Evolutionary conservation across 306 rosid genomes (phyloP).

Genomic region (Cucurbita moschata): DNA sequence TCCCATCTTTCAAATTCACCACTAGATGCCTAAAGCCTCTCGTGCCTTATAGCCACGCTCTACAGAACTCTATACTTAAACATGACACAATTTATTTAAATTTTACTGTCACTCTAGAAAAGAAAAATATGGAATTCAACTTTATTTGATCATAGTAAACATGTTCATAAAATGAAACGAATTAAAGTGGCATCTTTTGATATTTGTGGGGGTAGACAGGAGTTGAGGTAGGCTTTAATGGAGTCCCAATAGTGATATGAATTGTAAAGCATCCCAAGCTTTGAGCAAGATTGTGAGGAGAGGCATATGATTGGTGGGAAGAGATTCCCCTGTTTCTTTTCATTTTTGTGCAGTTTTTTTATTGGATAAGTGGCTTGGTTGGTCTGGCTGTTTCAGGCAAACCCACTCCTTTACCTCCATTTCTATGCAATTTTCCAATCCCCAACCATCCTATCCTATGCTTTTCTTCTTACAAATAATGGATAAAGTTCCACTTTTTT

Average conservation of each 20-base stretch:
- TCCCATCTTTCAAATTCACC: neutral
- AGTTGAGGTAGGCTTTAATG: neutral
- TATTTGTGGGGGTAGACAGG: neutral
- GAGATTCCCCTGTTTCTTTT: neutral
- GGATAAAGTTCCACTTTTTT: neutral
- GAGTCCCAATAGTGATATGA: neutral
- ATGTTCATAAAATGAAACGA: neutral
- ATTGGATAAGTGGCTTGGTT: neutral
- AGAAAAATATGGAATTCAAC: too few species aligned
- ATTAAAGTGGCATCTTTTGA: neutral
- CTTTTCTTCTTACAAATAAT: neutral
- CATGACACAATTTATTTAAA: neutral
- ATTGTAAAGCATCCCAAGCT: constrained; percentile 5
- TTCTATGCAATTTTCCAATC: neutral
- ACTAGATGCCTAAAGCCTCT: neutral
- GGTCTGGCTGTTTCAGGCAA: neutral
- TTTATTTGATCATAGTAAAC: neutral
- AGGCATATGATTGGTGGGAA: neutral
- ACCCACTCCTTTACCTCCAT: neutral
- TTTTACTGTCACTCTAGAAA: too few species aligned
- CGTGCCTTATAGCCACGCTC: neutral
- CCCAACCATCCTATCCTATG: neutral
- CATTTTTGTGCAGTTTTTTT: neutral
- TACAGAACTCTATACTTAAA: neutral
- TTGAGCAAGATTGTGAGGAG: neutral